Percentiles rank a stretch among this genome's conserved stretches.
Evolutionary conservation across 106 monocot species (phyloP).

Genomic region (Dendrobium nobile): DNA sequence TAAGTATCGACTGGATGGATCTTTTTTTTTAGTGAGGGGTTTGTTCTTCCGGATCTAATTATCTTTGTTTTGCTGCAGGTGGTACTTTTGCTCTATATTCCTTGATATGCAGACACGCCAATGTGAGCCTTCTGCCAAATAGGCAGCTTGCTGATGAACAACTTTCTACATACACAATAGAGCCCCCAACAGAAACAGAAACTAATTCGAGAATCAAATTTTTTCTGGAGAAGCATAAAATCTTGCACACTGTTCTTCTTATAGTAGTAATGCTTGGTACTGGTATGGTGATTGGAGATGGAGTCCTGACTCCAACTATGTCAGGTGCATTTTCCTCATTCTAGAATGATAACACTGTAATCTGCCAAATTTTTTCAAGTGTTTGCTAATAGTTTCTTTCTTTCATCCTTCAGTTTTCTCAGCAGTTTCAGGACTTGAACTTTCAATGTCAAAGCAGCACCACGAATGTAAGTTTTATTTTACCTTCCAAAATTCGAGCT

Average conservation of each 20-base stretch:
- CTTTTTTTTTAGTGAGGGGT: not conserved
- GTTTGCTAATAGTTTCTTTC: not conserved
- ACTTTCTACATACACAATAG: constrained; percentile 40
- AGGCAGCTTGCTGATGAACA: constrained; percentile 44
- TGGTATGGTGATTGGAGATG: constrained; percentile 56
- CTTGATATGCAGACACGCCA: constrained; percentile 42
- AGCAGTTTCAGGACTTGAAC: constrained; percentile 41
- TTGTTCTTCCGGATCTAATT: not conserved
- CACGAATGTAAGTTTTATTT: constrained; percentile 32
- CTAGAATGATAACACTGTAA: not conserved
- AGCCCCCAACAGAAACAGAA: constrained; percentile 13
- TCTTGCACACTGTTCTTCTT: constrained; percentile 25
- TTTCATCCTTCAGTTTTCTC: constrained; percentile 26
- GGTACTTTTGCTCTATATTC: constrained; percentile 51
- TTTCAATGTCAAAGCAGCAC: constrained; percentile 24
- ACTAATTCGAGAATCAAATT: constrained; percentile 16
- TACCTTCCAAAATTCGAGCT: not conserved
- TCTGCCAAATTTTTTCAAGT: not conserved
- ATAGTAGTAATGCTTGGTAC: constrained; percentile 47
- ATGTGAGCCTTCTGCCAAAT: constrained; percentile 48
- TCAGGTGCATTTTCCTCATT: constrained; percentile 20
- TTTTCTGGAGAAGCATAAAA: constrained; percentile 36
- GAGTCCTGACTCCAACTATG: constrained; percentile 41
- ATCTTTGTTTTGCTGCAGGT: constrained; percentile 17
- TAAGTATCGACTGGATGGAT: not conserved